These are phyloP conservation scores for Blastobotrys muscicola DNA, from an alignment of 805 yeast species.

Conservation along the genomic window DNA sequence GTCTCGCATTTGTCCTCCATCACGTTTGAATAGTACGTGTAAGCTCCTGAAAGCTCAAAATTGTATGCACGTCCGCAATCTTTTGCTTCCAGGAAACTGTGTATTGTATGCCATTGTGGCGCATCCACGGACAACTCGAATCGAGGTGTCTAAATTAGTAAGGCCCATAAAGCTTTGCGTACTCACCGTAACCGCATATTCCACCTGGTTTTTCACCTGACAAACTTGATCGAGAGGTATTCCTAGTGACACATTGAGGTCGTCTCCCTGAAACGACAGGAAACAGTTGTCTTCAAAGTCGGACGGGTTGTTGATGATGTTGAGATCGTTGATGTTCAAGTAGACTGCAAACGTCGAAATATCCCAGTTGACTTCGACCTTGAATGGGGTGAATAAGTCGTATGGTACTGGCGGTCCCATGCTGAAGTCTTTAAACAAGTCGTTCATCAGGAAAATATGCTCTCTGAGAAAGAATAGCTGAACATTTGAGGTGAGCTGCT, in stretches of 20 bases:
- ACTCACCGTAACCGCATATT: conserved; percentile 11
- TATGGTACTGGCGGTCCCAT: conserved; percentile 58
- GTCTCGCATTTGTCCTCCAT: conserved; percentile 65
- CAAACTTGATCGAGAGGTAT: conserved; percentile 47
- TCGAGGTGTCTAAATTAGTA: conserved; percentile 33
- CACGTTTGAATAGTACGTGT: conserved; percentile 47
- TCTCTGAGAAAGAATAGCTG: conserved; percentile 68
- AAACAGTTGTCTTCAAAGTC: conserved; percentile 76
- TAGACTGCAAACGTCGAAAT: conserved; percentile 47
- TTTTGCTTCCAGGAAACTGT: conserved; percentile 54
- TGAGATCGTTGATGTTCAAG: conserved; percentile 76
- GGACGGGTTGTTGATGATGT: conserved; percentile 80
- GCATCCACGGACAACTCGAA: conserved; percentile 59
- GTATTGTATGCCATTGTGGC: conserved; percentile 88
- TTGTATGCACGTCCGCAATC: conserved; percentile 60
- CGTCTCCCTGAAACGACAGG: conserved; percentile 60
- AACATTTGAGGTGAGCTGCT: conserved; percentile 41
- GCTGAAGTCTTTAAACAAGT: conserved; percentile 65
- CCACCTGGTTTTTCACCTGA: conserved; percentile 18
- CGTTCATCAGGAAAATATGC: conserved; percentile 65
- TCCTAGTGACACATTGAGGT: conserved; percentile 35
- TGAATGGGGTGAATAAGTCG: conserved; percentile 65
- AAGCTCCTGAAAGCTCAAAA: conserved; percentile 54
- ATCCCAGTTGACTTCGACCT: conserved; percentile 52
- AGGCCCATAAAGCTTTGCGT: background rate